Evolutionary conservation across 2,329 filamentous ascomycete genomes (phyloP), one percentile per base, ranked within the genome.

Genomic region (Trichoderma simmonsii): DNA sequence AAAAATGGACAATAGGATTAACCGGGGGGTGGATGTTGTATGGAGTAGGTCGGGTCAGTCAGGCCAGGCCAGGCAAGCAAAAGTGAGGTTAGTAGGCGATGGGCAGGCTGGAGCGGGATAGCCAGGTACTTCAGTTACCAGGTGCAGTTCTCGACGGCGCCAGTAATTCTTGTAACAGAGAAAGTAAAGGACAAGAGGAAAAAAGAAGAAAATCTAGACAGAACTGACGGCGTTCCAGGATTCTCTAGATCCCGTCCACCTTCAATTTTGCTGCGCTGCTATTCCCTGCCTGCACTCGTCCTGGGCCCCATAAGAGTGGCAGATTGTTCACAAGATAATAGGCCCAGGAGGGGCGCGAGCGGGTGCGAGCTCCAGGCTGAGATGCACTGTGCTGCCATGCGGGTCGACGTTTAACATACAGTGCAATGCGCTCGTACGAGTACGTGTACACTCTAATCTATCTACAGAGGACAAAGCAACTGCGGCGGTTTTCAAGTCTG

Each of bases 261-360:
- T 57, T 65, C 54, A 65, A 66, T 71, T 64, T 71, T 57, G 51
- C 61, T 71, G 61, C 51, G 56, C 34, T 48, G 30, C 54, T 71
- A 60, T 71, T 71, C 61, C 69, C 62, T 71, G 61, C 51, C 43
- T 34, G 60, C 60, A 43, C 48, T 59, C 21, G 64, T 67, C 51
- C 59, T 28, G 61, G 65, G 69, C 69, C 69, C 69, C 69, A 64
- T 71, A 48, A 43, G 34, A 48, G 61, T 71, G 61, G 69, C 51
- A 71, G 69, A 71, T 71, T 71, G 69, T 71, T 60, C 51, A 63
- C 60, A 36, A 68, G 65, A 70, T 70, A 61, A 57, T 59, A 57
- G 69, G 61, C 54, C 51, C 61, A 66, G 12, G 69, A 66, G 69
- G 69, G 62, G 69, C 60, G 61, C 69, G 15, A 34, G 30, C 5